phyloP scores from a whole-genome alignment of 108 stramenopile species.

The Skeletonema grethae region DNA sequence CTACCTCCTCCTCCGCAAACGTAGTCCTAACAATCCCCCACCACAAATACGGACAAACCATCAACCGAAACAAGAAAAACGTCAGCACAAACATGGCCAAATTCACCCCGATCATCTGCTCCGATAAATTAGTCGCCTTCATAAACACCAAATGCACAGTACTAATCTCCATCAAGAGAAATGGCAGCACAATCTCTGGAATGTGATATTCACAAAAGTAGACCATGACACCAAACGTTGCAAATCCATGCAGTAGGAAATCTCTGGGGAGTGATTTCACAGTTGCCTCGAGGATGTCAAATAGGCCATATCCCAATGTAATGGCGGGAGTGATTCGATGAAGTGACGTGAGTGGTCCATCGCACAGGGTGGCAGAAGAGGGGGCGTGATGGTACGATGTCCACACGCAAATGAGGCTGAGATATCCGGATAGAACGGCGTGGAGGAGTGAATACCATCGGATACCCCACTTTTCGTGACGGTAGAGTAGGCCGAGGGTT shows the following conservation, averaged over 20 bases:
- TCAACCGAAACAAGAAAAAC: slow-evolving; percentile 54
- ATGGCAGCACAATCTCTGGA: slow-evolving; percentile 51
- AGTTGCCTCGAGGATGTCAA: slow-evolving; percentile 61
- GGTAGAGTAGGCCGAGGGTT: not conserved
- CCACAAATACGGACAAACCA: slow-evolving; percentile 53
- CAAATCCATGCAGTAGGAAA: slow-evolving; percentile 63
- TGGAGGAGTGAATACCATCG: slow-evolving; percentile 61
- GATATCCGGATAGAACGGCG: slow-evolving; percentile 41
- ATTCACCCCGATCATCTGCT: slow-evolving; percentile 22
- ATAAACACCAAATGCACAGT: slow-evolving; percentile 37
- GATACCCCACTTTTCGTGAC: slow-evolving; percentile 29
- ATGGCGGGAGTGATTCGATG: slow-evolving; percentile 72
- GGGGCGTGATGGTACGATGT: not conserved
- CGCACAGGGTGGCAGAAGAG: slow-evolving; percentile 28
- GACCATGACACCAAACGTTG: slow-evolving; percentile 54
- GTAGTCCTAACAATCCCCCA: slow-evolving; percentile 26
- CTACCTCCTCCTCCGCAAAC: not conserved
- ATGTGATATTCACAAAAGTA: slow-evolving; percentile 53
- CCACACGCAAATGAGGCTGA: slow-evolving; percentile 41
- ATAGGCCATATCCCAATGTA: slow-evolving; percentile 62
- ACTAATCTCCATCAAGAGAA: slow-evolving; percentile 65
- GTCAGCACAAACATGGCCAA: slow-evolving; percentile 46
- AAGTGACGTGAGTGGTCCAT: slow-evolving; percentile 58
- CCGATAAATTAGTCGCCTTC: slow-evolving; percentile 22
- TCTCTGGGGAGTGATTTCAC: slow-evolving; percentile 33